Conservation (phyloP, 1,139 yeast genomes). For the Meyerozyma carpophila region DNA sequence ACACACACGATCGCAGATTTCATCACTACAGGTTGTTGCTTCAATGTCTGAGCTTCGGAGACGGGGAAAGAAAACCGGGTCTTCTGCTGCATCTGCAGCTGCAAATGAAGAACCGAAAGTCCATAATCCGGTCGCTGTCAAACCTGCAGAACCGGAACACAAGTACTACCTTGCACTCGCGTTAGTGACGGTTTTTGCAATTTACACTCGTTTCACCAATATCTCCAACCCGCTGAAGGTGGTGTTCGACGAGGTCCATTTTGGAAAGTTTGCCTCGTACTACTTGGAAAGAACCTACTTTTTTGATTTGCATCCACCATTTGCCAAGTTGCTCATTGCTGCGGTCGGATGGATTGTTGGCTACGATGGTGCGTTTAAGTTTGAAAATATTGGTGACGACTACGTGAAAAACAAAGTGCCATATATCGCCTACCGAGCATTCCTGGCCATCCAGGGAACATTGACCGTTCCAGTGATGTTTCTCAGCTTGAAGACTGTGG, state of each 20-base stretch:
- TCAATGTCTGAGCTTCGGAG: constrained; percentile 4
- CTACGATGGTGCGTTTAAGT: constrained; percentile 85
- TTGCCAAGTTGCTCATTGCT: constrained; percentile 90
- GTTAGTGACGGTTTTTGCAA: constrained; percentile 59
- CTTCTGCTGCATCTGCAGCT: constrained; percentile 2
- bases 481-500: constrained; percentile 75
- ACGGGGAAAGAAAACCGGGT: constrained; percentile 4
- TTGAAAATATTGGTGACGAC: constrained; percentile 84
- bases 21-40: not conserved
- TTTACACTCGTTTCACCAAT: constrained; percentile 63
- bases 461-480: constrained; percentile 79
- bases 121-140: constrained; percentile 3
- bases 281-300: constrained; percentile 79
- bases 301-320: constrained; percentile 97
- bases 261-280: constrained; percentile 92
- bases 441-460: constrained; percentile 80
- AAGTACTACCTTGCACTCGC: constrained; percentile 40
- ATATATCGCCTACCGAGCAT: constrained; percentile 76
- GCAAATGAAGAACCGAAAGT: constrained; percentile 4
- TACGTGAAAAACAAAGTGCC: constrained; percentile 79
- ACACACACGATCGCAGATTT: not conserved
- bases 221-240: constrained; percentile 77
- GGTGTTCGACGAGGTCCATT: constrained; percentile 97
- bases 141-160: constrained; percentile 19
- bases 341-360: constrained; percentile 85